A percentile compares a stretch with the other conserved stretches of the same genome.
phyloP scores from a whole-genome alignment of 2,329 filamentous ascomycete genomes.

The Pseudonectria foliicola region DNA sequence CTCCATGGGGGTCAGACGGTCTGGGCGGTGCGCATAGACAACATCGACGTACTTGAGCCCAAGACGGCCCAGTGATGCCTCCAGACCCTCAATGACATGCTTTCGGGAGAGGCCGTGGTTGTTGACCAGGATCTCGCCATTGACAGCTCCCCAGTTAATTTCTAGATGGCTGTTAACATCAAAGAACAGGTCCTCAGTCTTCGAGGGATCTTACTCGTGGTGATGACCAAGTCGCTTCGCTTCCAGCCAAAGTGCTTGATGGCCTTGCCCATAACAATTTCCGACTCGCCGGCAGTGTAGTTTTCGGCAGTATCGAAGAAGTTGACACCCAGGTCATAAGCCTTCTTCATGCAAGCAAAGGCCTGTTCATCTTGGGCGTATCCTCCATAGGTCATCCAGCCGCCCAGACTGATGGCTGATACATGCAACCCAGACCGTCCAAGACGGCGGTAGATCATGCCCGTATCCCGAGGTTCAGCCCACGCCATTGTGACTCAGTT shows the following conservation, averaged over 20 bases:
- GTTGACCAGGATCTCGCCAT: conserved; percentile 56
- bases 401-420: conserved; percentile 57
- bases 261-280: conserved; percentile 57
- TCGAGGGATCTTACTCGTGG: conserved; percentile 36
- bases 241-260: conserved; percentile 55
- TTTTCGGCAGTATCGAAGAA: conserved; percentile 57
- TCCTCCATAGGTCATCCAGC: conserved; percentile 61
- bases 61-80: conserved; percentile 49
- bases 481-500: conserved; percentile 30
- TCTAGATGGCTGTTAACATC: conserved; percentile 20
- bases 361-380: conserved; percentile 57
- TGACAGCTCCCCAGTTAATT: conserved; percentile 59
- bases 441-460: conserved; percentile 37
- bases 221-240: conserved; percentile 53
- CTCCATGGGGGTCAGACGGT: conserved; percentile 62
- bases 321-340: conserved; percentile 54
- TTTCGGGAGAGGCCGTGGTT: conserved; percentile 61
- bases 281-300: conserved; percentile 55
- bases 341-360: conserved; percentile 54
- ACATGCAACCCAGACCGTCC: conserved; percentile 56
- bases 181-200: fast-evolving
- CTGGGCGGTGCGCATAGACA: conserved; percentile 63
- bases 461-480: conserved; percentile 36
- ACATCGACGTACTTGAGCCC: conserved; percentile 58
- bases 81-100: conserved; percentile 52